Percentiles rank a stretch among this genome's conserved stretches.
phyloP scores from a whole-genome alignment of 805 yeast genomes.

The Saturnispora besseyi region DNA sequence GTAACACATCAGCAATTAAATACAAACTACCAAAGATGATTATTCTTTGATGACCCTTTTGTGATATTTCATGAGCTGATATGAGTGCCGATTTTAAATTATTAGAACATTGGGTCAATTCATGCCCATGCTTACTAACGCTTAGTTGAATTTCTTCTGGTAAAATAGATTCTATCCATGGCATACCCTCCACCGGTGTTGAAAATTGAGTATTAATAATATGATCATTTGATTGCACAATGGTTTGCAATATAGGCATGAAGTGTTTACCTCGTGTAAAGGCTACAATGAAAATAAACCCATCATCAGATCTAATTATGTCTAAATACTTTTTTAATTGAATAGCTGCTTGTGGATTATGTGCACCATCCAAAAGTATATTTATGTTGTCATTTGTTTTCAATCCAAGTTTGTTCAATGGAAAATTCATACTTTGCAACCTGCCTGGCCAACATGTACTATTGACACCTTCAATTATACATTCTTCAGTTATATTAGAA shows the following conservation, averaged over 20 bases:
- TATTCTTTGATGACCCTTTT: constrained; percentile 17
- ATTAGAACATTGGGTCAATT: constrained; percentile 14
- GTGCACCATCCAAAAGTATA: constrained; percentile 83
- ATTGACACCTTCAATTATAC: constrained; percentile 43
- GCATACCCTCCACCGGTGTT: constrained; percentile 72
- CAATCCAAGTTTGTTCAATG: constrained; percentile 11
- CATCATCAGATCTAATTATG: constrained; percentile 7
- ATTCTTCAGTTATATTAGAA: constrained; percentile 13
- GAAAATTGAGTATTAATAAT: constrained; percentile 59
- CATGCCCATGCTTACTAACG: constrained; percentile 14
- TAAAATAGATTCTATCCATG: constrained; percentile 65
- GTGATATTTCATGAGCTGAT: constrained; percentile 15
- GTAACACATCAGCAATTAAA: constrained; percentile 48
- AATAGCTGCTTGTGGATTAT: constrained; percentile 77
- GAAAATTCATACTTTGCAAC: constrained; percentile 40
- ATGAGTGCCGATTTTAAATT: constrained; percentile 24
- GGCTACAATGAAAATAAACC: constrained; percentile 55
- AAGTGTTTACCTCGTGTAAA: constrained; percentile 63
- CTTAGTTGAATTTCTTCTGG: constrained; percentile 25
- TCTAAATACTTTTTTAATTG: constrained; percentile 53
- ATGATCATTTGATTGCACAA: constrained; percentile 50
- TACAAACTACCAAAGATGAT: constrained; percentile 68
- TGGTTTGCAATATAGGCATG: constrained; percentile 27
- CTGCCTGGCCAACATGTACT: constrained; percentile 81
- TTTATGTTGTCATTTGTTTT: constrained; percentile 17